These are phyloP conservation scores for Gentiana macrophylla DNA, from an alignment of 257 asterid species.

Conservation along the genomic window DNA sequence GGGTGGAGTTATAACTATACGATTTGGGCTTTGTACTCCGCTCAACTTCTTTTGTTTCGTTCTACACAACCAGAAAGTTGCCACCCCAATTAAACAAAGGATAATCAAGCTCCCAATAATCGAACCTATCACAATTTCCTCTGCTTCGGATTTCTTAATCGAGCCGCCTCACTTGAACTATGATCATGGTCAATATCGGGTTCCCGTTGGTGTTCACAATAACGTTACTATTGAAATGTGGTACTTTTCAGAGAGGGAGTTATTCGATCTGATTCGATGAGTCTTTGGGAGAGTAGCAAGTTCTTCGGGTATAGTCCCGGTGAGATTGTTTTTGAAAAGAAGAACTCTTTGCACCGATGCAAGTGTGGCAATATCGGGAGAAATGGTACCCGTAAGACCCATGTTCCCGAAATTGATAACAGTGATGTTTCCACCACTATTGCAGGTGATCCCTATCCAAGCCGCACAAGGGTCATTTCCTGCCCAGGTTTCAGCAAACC, in stretches of 20 bases:
- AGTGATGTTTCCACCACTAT: slow-evolving; percentile 47
- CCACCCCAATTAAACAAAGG: slow-evolving; percentile 46
- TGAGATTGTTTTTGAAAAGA: slow-evolving; percentile 67
- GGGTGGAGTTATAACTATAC: slow-evolving; percentile 69
- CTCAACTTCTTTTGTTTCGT: slow-evolving; percentile 52
- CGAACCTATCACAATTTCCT: slow-evolving; percentile 42
- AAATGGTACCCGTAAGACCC: slow-evolving; percentile 67
- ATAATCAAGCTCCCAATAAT: slow-evolving; percentile 45
- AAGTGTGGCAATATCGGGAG: slow-evolving; percentile 50
- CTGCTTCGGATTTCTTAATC: slow-evolving; percentile 25
- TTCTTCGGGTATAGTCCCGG: slow-evolving; percentile 58
- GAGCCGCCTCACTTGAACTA: slow-evolving; percentile 16
- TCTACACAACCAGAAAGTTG: slow-evolving; percentile 57
- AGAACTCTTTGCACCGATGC: slow-evolving; percentile 55
- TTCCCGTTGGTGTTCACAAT: slow-evolving; percentile 52
- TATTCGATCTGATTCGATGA: slow-evolving; percentile 64
- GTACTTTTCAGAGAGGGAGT: slow-evolving; percentile 56
- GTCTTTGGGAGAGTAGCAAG: slow-evolving; percentile 46
- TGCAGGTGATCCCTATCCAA: slow-evolving; percentile 85
- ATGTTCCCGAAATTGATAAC: slow-evolving; percentile 72
- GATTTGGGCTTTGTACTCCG: slow-evolving; percentile 78
- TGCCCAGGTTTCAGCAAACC: slow-evolving; percentile 72
- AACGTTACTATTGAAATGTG: slow-evolving; percentile 44
- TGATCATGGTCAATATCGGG: slow-evolving; percentile 57
- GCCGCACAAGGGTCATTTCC: slow-evolving; percentile 71